phyloP scores from a whole-genome alignment of 257 asterid species.

The Solanum phureja region DNA sequence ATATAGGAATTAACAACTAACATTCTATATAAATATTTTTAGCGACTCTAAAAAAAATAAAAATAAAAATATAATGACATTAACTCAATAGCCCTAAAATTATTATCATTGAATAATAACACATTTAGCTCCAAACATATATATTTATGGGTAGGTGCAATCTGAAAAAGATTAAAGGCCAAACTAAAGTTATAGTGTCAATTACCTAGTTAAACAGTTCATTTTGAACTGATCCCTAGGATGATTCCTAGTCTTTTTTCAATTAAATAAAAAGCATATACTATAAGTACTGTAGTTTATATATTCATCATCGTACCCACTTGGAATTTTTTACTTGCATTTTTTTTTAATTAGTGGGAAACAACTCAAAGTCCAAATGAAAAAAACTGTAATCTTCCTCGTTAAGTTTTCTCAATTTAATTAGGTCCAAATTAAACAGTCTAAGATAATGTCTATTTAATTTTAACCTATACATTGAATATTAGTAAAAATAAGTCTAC shows the following conservation, averaged over 20 bases:
- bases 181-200: neutral
- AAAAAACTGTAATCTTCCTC: neutral
- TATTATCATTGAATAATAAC: too few relatives aligned
- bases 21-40: too few relatives aligned
- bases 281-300: neutral
- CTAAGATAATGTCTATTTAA: neutral
- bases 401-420: neutral
- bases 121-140: neutral
- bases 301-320: neutral
- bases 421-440: neutral
- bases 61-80: too few relatives aligned
- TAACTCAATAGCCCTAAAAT: too few relatives aligned
- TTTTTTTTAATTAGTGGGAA: neutral
- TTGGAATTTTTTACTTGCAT: neutral
- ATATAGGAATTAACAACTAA: too few relatives aligned
- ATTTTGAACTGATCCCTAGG: neutral
- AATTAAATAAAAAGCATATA: neutral
- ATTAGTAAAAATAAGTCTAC: neutral
- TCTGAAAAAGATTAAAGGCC: neutral
- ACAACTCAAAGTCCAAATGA: neutral
- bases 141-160: neutral
- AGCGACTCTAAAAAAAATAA: too few relatives aligned
- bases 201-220: neutral
- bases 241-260: neutral
- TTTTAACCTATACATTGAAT: neutral